phyloP scores from a whole-genome alignment of 768 basidiomycete species.

The Pholiota molesta region DNA sequence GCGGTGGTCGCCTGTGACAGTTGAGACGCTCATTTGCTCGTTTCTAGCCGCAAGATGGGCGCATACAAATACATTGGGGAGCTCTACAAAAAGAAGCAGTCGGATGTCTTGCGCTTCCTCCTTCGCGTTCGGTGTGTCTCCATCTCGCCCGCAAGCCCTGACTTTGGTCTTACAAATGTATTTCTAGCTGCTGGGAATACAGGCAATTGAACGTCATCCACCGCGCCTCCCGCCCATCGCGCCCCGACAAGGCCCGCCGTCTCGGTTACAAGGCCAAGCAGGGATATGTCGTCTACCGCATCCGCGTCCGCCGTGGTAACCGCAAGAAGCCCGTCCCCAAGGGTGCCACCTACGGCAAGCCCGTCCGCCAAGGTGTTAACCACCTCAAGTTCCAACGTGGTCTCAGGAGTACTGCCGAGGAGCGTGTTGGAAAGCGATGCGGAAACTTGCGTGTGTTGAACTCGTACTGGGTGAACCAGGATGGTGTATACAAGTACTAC shows the following conservation, averaged over 20 bases:
- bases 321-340: constrained; percentile 98
- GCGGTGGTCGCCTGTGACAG: constrained; percentile 19
- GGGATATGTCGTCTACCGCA: constrained; percentile 96
- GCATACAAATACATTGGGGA: constrained; percentile 97
- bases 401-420: constrained; percentile 92
- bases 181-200: constrained; percentile 92
- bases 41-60: constrained; percentile 70
- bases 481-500: constrained; percentile 98
- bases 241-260: constrained; percentile 98
- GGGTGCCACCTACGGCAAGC: constrained; percentile 99
- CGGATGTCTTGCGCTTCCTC: constrained; percentile 96
- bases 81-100: constrained; percentile 98
- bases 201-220: constrained; percentile 98
- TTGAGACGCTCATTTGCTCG: constrained; percentile 14
- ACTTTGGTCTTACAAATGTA: neutral
- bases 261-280: constrained; percentile 99
- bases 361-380: constrained; percentile 99
- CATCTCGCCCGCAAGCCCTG: neutral
- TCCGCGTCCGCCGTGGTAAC: constrained; percentile 97
- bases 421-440: constrained; percentile 95
- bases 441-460: constrained; percentile 96
- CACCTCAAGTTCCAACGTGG: constrained; percentile 98
- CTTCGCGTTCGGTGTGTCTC: constrained; percentile 85
- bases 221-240: constrained; percentile 96
- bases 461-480: constrained; percentile 99